Percentiles rank a stretch among this genome's conserved stretches.
phyloP scores from a whole-genome alignment of 345 rosid species.

The Pistacia integerrima region DNA sequence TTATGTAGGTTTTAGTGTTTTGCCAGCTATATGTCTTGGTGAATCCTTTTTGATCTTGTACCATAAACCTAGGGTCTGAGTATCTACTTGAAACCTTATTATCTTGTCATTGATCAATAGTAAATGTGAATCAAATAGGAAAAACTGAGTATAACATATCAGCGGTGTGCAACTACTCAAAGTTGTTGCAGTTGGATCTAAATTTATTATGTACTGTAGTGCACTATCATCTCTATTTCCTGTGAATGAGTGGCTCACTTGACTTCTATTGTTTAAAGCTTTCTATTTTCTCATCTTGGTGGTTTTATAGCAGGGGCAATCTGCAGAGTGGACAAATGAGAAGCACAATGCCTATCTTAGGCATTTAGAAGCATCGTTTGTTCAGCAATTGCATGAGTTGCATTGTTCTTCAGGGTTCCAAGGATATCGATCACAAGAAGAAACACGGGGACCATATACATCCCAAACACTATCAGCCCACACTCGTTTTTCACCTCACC shows the following conservation, averaged over 20 bases:
- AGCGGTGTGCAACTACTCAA: background rate
- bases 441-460: constrained; percentile 23
- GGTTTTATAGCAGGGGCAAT: constrained; percentile 40
- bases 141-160: background rate
- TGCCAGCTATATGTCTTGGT: background rate
- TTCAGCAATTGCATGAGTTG: constrained; percentile 62
- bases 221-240: no score
- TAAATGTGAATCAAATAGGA: background rate
- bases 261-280: background rate
- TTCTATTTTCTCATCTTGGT: constrained; percentile 6
- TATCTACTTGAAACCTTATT: background rate
- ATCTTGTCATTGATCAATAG: background rate
- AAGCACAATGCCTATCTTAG: constrained; percentile 61
- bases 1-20: background rate
- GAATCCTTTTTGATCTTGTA: background rate
- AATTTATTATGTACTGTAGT: no score
- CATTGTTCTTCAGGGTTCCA: constrained; percentile 34
- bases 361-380: constrained; percentile 67
- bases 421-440: constrained; percentile 21
- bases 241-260: background rate
- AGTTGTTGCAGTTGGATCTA: background rate
- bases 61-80: background rate
- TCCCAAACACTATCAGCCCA: constrained; percentile 25
- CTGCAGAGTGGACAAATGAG: constrained; percentile 71
- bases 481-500: constrained; percentile 30